Conservation (phyloP, 257 asterid genomes). For the Plantago major region DNA sequence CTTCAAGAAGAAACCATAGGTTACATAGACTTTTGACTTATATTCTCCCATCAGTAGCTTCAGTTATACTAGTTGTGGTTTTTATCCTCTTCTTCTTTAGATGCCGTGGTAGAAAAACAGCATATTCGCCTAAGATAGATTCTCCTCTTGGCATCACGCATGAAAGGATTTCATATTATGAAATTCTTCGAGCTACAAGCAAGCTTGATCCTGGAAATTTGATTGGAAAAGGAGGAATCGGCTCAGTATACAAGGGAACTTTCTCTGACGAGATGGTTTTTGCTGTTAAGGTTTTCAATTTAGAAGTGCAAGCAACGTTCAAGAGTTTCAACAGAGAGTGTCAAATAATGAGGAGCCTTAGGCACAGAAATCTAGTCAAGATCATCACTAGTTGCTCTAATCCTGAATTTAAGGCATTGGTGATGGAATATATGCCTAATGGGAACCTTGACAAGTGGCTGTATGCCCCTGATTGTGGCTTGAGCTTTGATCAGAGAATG, state of each 20-base stretch:
- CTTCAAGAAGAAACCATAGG: background rate
- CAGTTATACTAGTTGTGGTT: background rate
- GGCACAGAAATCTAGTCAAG: constrained; percentile 11
- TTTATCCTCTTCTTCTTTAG: background rate
- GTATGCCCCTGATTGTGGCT: background rate
- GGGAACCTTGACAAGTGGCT: constrained; percentile 16
- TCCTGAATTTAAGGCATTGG: constrained; percentile 13
- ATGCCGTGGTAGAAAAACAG: background rate
- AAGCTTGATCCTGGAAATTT: background rate
- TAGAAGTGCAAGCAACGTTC: constrained; percentile 1
- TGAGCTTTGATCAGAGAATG: background rate
- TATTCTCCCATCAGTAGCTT: constrained; percentile 2
- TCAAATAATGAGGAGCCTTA: constrained; percentile 11
- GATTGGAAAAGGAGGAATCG: constrained; percentile 10
- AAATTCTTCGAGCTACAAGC: constrained; percentile 9
- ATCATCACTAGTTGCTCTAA: constrained; percentile 14
- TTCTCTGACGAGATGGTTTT: background rate
- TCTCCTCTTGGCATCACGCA: background rate
- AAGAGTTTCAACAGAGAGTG: constrained; percentile 16
- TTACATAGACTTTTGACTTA: background rate
- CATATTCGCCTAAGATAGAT: background rate
- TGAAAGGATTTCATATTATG: constrained; percentile 14
- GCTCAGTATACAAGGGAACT: constrained; percentile 9
- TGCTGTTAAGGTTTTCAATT: constrained; percentile 15
- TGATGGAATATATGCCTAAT: constrained; percentile 13